phyloP scores from a whole-genome alignment of 805 yeast genomes.

The Metschnikowia gelsemii region DNA sequence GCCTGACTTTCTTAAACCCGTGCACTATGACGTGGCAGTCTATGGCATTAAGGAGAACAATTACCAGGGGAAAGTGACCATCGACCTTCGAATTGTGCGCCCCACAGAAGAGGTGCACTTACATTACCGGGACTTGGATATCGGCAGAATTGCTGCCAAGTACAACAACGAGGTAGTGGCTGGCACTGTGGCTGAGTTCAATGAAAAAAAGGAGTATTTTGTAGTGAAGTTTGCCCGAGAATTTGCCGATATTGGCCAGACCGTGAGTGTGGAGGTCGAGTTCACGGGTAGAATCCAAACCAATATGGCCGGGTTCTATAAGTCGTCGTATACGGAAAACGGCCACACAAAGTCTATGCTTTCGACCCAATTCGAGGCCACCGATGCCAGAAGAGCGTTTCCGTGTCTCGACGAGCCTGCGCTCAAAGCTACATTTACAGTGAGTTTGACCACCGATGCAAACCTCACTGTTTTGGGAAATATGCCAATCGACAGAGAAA shows the following conservation, averaged over 20 bases:
- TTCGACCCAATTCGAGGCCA: constrained; percentile 58
- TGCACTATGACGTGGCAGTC: constrained; percentile 63
- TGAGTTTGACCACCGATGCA: constrained; percentile 36
- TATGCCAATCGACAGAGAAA: constrained; percentile 38
- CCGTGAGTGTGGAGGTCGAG: constrained; percentile 29
- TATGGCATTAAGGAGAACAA: constrained; percentile 49
- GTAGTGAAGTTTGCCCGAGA: constrained; percentile 53
- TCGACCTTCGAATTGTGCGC: constrained; percentile 46
- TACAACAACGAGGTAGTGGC: constrained; percentile 28
- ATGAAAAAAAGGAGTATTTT: constrained; percentile 61
- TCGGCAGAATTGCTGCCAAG: constrained; percentile 24
- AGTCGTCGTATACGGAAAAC: constrained; percentile 43
- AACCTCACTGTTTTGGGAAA: constrained; percentile 46
- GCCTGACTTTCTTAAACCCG: constrained; percentile 68
- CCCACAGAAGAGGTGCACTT: constrained; percentile 47
- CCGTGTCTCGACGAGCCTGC: constrained; percentile 60
- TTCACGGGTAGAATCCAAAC: constrained; percentile 48
- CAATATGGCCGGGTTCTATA: constrained; percentile 59
- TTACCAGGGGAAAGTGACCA: constrained; percentile 48
- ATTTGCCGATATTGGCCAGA: constrained; percentile 26
- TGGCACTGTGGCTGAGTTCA: constrained; percentile 27
- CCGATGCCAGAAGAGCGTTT: constrained; percentile 58
- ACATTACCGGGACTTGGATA: constrained; percentile 46
- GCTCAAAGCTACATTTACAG: constrained; percentile 53
- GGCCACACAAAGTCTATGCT: constrained; percentile 41